These are phyloP conservation scores for Zygotorulaspora florentina DNA, from an alignment of 805 yeast species.

Conservation along the genomic window DNA sequence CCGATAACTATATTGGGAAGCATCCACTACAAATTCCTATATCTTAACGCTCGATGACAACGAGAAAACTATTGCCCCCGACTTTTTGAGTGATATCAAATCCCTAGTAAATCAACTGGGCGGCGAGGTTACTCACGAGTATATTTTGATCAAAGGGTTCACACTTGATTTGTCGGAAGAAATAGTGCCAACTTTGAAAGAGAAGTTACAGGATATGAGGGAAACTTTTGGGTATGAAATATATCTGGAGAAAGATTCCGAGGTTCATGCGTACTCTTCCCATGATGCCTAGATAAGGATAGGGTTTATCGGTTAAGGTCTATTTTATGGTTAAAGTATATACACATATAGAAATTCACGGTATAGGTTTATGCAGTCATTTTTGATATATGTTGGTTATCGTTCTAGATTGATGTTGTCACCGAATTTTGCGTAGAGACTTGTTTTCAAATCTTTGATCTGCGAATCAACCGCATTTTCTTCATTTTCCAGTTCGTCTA, in stretches of 20 bases:
- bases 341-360: background rate
- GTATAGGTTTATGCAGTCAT: background rate
- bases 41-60: conserved; percentile 19
- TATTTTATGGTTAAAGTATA: background rate
- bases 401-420: conserved; percentile 80
- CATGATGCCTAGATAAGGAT: conserved; percentile 4
- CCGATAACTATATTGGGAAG: conserved; percentile 3
- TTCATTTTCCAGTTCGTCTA: conserved; percentile 43
- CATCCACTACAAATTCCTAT: conserved; percentile 14
- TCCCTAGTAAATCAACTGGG: conserved; percentile 37
- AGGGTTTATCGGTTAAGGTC: background rate
- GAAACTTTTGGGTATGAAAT: conserved; percentile 19
- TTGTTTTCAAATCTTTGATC: conserved; percentile 59
- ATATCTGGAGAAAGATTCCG: conserved; percentile 27
- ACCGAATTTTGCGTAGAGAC: conserved; percentile 86
- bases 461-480: conserved; percentile 51
- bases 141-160: conserved; percentile 47
- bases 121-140: conserved; percentile 46
- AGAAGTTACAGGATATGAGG: conserved; percentile 17
- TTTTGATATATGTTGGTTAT: conserved; percentile 15
- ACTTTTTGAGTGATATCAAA: conserved; percentile 30
- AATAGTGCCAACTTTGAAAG: conserved; percentile 22
- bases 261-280: conserved; percentile 23
- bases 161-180: conserved; percentile 39
- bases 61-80: conserved; percentile 6